Evolutionary conservation across 305 asterid genomes (phyloP).

Genomic region (Petunia hybrid): DNA sequence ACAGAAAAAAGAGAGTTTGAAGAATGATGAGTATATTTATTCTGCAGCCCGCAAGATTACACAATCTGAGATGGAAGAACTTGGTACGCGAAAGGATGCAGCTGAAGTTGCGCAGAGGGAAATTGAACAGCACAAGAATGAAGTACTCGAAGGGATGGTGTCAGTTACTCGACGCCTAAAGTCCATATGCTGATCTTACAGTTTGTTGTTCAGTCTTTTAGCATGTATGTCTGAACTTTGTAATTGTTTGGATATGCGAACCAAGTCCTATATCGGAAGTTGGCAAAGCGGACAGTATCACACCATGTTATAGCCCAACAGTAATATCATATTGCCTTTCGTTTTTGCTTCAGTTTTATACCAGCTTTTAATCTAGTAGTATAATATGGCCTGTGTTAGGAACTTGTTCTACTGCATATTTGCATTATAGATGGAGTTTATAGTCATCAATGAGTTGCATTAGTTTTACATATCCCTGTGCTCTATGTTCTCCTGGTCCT

Average conservation of each 20-base stretch:
- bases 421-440: conserved; percentile 27
- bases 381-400: too few species aligned
- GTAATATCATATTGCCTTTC: too few species aligned
- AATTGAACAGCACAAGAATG: background rate
- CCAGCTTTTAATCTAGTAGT: too few species aligned
- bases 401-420: background rate
- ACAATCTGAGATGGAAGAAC: background rate
- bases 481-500: conserved; percentile 4
- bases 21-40: background rate
- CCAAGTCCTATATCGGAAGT: too few species aligned
- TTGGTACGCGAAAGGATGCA: background rate
- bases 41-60: background rate
- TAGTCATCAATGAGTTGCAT: conserved; percentile 9
- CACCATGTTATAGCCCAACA: too few species aligned
- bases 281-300: too few species aligned
- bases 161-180: background rate
- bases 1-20: background rate
- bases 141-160: background rate
- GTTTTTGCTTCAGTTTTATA: too few species aligned
- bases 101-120: background rate
- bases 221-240: too few species aligned
- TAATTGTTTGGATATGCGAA: too few species aligned
- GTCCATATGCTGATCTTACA: background rate
- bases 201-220: too few species aligned
- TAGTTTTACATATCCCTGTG: background rate